Evolutionary conservation across 768 basidiomycete genomes (phyloP).

Genomic region (Boletus tomentosulus): DNA sequence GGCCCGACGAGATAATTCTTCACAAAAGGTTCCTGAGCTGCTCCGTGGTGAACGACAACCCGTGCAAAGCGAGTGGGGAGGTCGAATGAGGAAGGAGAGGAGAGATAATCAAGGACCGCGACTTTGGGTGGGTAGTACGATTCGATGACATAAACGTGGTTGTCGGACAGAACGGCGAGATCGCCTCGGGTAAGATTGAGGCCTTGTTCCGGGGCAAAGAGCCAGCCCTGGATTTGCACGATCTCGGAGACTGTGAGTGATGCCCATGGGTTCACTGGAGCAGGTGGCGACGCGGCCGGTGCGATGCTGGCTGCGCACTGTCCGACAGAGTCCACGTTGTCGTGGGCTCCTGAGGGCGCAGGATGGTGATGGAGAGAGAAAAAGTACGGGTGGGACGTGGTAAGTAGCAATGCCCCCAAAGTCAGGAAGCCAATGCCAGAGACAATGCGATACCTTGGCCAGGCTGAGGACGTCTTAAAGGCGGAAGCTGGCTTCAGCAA

Average conservation of each 20-base stretch:
- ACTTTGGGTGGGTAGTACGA: slow-evolving; percentile 45
- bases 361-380: background rate
- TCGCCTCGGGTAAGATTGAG: slow-evolving; percentile 46
- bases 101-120: slow-evolving; percentile 44
- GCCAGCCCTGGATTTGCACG: slow-evolving; percentile 42
- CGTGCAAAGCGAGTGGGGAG: slow-evolving; percentile 42
- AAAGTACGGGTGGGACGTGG: slow-evolving; percentile 3
- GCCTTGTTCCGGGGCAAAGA: slow-evolving; percentile 35
- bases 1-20: slow-evolving; percentile 58
- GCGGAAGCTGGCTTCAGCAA: slow-evolving; percentile 7
- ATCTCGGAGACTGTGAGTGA: slow-evolving; percentile 46
- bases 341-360: background rate
- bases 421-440: slow-evolving; percentile 12
- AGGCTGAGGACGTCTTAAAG: slow-evolving; percentile 1
- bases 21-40: slow-evolving; percentile 37
- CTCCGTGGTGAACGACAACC: slow-evolving; percentile 51
- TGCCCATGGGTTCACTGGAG: slow-evolving; percentile 48
- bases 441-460: slow-evolving; percentile 11
- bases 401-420: slow-evolving; percentile 9
- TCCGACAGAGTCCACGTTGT: slow-evolving; percentile 14
- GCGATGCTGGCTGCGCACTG: slow-evolving; percentile 34
- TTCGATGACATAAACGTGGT: slow-evolving; percentile 50
- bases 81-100: slow-evolving; percentile 22
- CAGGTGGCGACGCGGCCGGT: slow-evolving; percentile 38
- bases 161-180: slow-evolving; percentile 39